phyloP scores from a whole-genome alignment of 306 rosid species.

The Lupinus albus region DNA sequence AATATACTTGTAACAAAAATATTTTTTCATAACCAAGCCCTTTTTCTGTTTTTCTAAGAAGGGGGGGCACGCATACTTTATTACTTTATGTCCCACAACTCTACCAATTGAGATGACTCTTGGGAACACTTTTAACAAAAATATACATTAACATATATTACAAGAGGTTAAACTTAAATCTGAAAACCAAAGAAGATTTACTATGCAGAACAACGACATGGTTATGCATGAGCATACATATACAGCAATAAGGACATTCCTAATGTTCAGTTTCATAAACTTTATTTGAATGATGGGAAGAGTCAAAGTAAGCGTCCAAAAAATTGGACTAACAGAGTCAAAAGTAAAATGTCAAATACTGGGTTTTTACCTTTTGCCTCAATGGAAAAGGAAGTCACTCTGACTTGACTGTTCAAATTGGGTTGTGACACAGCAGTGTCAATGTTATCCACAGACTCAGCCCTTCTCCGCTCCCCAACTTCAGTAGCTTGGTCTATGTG shows the following conservation, averaged over 20 bases:
- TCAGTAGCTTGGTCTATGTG: slow-evolving; percentile 55
- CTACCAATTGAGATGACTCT: too few species aligned
- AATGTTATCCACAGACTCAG: slow-evolving; percentile 50
- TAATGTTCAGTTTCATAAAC: slow-evolving; percentile 19
- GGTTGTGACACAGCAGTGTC: slow-evolving; percentile 50
- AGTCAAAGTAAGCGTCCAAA: slow-evolving; percentile 26
- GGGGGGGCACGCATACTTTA: too few species aligned
- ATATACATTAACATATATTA: background rate
- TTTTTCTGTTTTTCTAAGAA: too few species aligned
- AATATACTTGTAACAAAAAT: too few species aligned
- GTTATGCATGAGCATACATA: background rate
- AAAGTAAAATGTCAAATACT: slow-evolving; percentile 12
- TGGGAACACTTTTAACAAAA: background rate
- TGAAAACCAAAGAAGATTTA: background rate
- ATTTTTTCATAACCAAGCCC: too few species aligned
- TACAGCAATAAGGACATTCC: background rate
- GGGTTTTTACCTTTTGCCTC: slow-evolving; percentile 56
- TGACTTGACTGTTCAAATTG: slow-evolving; percentile 49
- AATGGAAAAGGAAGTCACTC: slow-evolving; percentile 39
- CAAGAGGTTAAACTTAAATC: slow-evolving; percentile 4
- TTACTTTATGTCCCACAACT: too few species aligned
- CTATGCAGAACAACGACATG: background rate
- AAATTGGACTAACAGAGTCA: background rate
- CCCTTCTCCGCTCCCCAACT: slow-evolving; percentile 57
- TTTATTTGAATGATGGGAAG: slow-evolving; percentile 3